These are phyloP conservation scores for Amaranthus hypochondriacus DNA, from an alignment of 148 eudicot genomes.

Conservation along the genomic window DNA sequence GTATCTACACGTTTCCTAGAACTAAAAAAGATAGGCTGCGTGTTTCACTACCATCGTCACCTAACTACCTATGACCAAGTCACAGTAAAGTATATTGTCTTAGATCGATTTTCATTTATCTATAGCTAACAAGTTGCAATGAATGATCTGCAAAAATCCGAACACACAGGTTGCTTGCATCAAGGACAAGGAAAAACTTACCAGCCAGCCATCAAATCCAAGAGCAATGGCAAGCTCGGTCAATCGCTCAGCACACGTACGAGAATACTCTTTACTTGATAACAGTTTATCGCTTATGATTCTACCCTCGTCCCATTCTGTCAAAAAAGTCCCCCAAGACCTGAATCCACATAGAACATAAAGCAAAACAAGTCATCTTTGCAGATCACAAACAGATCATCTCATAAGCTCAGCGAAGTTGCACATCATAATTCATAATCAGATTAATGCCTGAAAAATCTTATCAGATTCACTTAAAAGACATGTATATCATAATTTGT, in stretches of 20 bases:
- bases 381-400: background rate
- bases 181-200: constrained; percentile 19
- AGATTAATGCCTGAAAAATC: too few relatives aligned
- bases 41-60: background rate
- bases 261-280: constrained; percentile 59
- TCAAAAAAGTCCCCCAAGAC: constrained; percentile 95
- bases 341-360: constrained; percentile 29
- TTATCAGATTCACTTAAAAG: too few relatives aligned
- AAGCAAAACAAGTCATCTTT: constrained; percentile 9
- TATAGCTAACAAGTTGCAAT: background rate
- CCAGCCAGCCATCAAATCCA: constrained; percentile 99
- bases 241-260: constrained; percentile 77
- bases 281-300: constrained; percentile 42
- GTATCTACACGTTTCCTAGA: background rate
- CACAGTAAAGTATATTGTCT: background rate
- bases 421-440: too few relatives aligned
- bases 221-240: constrained; percentile 75
- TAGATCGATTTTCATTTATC: background rate
- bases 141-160: background rate
- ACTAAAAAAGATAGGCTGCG: background rate
- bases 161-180: background rate
- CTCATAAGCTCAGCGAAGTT: too few relatives aligned
- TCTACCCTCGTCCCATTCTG: constrained; percentile 89
- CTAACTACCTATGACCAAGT: background rate
- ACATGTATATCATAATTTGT: too few relatives aligned